Base-by-base conservation (phyloP, 768 basidiomycete species). In the Suillus luteus region DNA sequence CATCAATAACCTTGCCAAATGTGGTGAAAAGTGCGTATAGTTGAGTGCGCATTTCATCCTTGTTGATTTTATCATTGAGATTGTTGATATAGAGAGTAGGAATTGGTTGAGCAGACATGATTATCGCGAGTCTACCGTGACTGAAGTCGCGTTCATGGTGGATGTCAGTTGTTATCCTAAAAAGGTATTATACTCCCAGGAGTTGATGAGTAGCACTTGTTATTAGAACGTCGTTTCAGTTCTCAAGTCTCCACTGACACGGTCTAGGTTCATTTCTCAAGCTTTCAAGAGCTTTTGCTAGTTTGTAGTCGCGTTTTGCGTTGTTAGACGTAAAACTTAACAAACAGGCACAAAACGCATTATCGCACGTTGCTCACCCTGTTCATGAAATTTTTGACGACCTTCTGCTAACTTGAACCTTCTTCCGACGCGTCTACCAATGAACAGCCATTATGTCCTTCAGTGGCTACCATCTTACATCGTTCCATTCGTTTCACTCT, bases 1-100 rank as follows among this genome's bases (percentile, higher is more conserved):
- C 87, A 75, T 98, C 96, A 80, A 99, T 86, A 63, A 99, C 82
- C 74, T 89, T 91, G 74, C 96, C 96, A 78, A 97, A 92, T 51
- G 95, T 92, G 9, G 91, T 90, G 81, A 99, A 99, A 57, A 98
- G 85, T 33, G 90, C 88, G 72, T 88, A 93, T 1, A 99, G 82
- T 78, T 94, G 91, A 11, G 79, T 77, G 55, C 87, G 86, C 22
- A 98, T 81, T 78, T 99, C 96, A 31, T 92, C 88, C 75, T 95
- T 97, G 80, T 92, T 92, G 69, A 95, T 82, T 78, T 94, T 92
- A 76, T 94, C 90, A 72, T 97, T 95, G 74, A 98, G 86, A 72
- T 96, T 95, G 72, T 93, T 92, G 77, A 98, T 78, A 78, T 96
- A 97, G 70, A 98, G 85, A 63, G 96, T 93, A 49, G 87, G 83